phyloP scores from a whole-genome alignment of 441 rosid species.

The Croton setiger region DNA sequence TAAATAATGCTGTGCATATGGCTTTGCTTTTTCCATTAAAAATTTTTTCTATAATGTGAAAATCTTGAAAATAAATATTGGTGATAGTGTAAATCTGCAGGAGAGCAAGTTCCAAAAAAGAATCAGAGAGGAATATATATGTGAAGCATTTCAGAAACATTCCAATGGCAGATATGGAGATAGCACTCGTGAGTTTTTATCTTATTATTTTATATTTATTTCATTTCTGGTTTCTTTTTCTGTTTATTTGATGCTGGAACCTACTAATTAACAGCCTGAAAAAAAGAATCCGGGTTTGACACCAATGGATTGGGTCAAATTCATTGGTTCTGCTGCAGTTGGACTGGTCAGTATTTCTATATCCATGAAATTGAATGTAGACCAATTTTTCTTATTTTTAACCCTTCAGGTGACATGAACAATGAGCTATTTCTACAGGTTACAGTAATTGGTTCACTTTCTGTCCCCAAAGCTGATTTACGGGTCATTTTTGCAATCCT shows the following conservation, averaged over 20 bases:
- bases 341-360: constrained; percentile 63
- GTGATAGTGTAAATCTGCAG: constrained; percentile 35
- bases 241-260: background rate
- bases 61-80: constrained; percentile 5
- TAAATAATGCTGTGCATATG: background rate
- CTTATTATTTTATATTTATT: background rate
- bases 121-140: constrained; percentile 57
- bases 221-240: background rate
- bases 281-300: constrained; percentile 93
- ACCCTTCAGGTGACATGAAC: background rate
- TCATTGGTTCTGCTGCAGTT: constrained; percentile 66
- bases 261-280: constrained; percentile 59
- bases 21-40: no score
- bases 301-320: constrained; percentile 95
- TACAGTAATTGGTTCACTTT: constrained; percentile 69
- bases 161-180: constrained; percentile 98
- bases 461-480: constrained; percentile 65
- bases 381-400: background rate
- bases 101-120: constrained; percentile 44
- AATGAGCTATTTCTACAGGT: constrained; percentile 37
- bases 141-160: constrained; percentile 94
- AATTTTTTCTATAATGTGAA: background rate
- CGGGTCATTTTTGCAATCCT: constrained; percentile 70
- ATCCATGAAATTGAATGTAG: background rate
- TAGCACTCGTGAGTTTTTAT: constrained; percentile 74